Evolutionary conservation across 768 basidiomycete genomes (phyloP), one percentile per base, ranked within the genome.

Genomic region (Auricularia cornea): DNA sequence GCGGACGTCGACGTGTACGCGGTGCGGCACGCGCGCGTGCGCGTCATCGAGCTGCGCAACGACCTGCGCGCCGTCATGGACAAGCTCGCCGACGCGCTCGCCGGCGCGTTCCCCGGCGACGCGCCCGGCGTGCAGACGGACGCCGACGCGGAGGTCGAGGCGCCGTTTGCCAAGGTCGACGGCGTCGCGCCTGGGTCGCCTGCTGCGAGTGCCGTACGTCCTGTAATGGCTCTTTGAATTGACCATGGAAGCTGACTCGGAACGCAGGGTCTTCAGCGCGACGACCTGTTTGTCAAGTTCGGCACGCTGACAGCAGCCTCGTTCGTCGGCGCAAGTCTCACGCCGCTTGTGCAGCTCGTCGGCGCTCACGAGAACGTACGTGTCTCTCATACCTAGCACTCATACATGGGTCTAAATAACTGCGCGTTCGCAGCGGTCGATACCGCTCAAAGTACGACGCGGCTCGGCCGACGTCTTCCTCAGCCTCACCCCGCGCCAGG

Each of bases 141-240:
- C 4, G 3, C 23, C 3, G 48, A 41, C 68, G 62, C 61, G 61
- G 67, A 62, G 26, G 73, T 64, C 44, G 67, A 69, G 48, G 65
- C 66, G 18, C 84, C 92, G 1, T 92, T 96, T 71, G 94, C 94
- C 0, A 87, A 78, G 70, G 90, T 97, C 6, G 86, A 95, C 65
- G 84, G 81, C 3, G 88, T 97, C 31, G 86, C 91, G 1, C 86
- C 88, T 1, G 80, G 77, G 2, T 91, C 92, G 73, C 95, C 95
- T 4, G 93, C 95, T 38, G 83, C 85, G 10, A 78, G 85, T 67
- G 90, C 95, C 59, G 95, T 97, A 68, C 66, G 83, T 73, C 61
- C 59, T 71, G 40, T 63, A 41, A 61, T 28, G 54, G 40, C 28
- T 1, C 40, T n/a, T 57, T 35, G 20, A 59, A 35, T n/a, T n/a